Percentiles rank a stretch among this genome's conserved stretches.
Evolutionary conservation across 306 rosid genomes (phyloP).

Genomic region (Quercus alba): DNA sequence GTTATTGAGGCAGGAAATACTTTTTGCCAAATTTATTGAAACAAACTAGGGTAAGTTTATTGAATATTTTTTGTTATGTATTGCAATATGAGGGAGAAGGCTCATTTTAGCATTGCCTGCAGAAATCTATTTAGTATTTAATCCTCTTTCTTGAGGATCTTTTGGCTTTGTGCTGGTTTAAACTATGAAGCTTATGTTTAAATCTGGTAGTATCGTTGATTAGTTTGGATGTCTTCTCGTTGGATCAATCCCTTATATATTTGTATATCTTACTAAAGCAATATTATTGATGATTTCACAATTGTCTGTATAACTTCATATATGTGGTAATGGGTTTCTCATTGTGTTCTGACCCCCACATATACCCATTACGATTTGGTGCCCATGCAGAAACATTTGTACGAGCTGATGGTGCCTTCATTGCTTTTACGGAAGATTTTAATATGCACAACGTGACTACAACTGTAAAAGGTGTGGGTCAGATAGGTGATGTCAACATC

Average conservation of each 20-base stretch:
- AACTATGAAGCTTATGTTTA: not conserved
- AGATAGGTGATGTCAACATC: slow-evolving; percentile 78
- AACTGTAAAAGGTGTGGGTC: slow-evolving; percentile 78
- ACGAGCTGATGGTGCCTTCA: slow-evolving; percentile 98
- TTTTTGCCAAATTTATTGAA: not conserved
- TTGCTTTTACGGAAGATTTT: slow-evolving; percentile 88
- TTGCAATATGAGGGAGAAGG: not conserved
- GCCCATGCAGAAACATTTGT: slow-evolving; percentile 93
- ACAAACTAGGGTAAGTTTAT: not conserved
- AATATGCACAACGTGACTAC: slow-evolving; percentile 65
- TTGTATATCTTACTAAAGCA: slow-evolving; percentile 1
- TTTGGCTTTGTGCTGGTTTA: not conserved
- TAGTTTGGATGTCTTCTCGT: not conserved
- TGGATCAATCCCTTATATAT: not conserved
- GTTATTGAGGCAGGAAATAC: not conserved
- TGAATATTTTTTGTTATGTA: not conserved
- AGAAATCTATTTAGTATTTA: not conserved
- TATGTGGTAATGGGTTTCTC: slow-evolving; percentile 26
- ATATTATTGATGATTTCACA: slow-evolving; percentile 26
- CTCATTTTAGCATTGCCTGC: not conserved
- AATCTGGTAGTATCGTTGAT: not conserved
- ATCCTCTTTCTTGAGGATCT: not conserved
- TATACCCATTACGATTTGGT: slow-evolving; percentile 34
- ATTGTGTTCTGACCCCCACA: slow-evolving; percentile 13
- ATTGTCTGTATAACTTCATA: slow-evolving; percentile 9